Percentiles rank a stretch among this genome's conserved stretches.
Conservation (phyloP, 1,284 basidiomycete species). For the Apiotrichum laibachii region DNA sequence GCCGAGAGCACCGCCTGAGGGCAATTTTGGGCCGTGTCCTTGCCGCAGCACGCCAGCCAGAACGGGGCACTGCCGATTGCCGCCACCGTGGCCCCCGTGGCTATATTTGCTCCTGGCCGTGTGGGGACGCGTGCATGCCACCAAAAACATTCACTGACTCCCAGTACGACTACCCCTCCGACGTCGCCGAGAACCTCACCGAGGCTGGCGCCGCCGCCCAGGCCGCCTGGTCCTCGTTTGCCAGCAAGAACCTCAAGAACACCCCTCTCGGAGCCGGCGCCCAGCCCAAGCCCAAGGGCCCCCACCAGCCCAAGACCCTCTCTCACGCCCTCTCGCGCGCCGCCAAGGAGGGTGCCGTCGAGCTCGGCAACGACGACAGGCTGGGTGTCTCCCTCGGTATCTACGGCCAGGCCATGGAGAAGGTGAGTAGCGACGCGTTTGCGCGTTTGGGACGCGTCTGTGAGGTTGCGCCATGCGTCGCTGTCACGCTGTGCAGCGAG, state of each 20-base stretch:
- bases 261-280: constrained; percentile 74
- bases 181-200: constrained; percentile 56
- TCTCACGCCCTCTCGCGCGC: constrained; percentile 88
- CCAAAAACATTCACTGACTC: constrained; percentile 1
- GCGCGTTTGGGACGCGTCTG: neutral
- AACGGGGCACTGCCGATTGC: no score
- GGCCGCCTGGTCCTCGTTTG: constrained; percentile 77
- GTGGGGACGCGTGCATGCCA: no score
- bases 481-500: no score
- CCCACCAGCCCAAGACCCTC: constrained; percentile 77
- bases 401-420: constrained; percentile 82
- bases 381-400: constrained; percentile 72
- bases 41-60: no score
- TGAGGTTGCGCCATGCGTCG: no score
- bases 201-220: constrained; percentile 64
- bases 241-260: constrained; percentile 83
- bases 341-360: constrained; percentile 67
- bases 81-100: no score
- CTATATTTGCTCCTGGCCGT: no score
- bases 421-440: constrained; percentile 45
- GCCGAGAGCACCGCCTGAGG: no score
- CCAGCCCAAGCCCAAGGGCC: constrained; percentile 52
- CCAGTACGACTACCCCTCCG: constrained; percentile 72
- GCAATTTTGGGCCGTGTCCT: no score
- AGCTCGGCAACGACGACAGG: constrained; percentile 60